phyloP scores from a whole-genome alignment of 2,329 filamentous ascomycete species.

The Fusarium lyarnte region DNA sequence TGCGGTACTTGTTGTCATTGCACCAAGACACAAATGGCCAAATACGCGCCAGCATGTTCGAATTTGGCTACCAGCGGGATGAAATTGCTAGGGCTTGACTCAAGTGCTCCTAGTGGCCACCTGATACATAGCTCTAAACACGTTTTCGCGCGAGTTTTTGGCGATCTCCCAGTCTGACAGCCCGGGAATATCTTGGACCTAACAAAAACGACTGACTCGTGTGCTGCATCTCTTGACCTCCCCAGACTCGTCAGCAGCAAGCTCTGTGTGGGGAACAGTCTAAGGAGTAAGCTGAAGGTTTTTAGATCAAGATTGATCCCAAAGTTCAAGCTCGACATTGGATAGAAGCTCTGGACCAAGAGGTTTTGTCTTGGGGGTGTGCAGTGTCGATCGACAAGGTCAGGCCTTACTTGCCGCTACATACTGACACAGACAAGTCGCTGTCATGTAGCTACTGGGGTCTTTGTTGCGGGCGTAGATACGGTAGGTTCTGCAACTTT shows the following conservation, averaged over 20 bases:
- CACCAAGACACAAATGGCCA: not conserved
- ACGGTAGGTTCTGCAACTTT: slow-evolving; percentile 10
- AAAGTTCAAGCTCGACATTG: slow-evolving; percentile 8
- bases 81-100: not conserved
- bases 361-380: not conserved
- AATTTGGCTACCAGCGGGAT: not conserved
- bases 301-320: not conserved
- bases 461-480: slow-evolving; percentile 9
- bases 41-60: not conserved
- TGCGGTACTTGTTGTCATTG: not conserved
- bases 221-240: not conserved
- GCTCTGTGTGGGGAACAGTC: slow-evolving; percentile 4
- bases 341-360: not conserved
- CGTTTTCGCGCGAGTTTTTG: not conserved
- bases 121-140: not conserved
- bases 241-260: slow-evolving; percentile 9
- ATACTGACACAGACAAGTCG: slow-evolving; percentile 8
- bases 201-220: slow-evolving; percentile 8
- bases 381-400: slow-evolving; percentile 13
- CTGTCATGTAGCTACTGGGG: not conserved
- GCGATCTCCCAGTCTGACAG: not conserved
- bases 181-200: slow-evolving; percentile 15
- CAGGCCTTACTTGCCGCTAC: not conserved
- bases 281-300: not conserved
- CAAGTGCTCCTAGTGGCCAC: not conserved